Evolutionary conservation across 192 early-diverging fungal species (phyloP), one percentile per base, ranked within the genome.

Genomic region (Martensiomyces pterosporus): DNA sequence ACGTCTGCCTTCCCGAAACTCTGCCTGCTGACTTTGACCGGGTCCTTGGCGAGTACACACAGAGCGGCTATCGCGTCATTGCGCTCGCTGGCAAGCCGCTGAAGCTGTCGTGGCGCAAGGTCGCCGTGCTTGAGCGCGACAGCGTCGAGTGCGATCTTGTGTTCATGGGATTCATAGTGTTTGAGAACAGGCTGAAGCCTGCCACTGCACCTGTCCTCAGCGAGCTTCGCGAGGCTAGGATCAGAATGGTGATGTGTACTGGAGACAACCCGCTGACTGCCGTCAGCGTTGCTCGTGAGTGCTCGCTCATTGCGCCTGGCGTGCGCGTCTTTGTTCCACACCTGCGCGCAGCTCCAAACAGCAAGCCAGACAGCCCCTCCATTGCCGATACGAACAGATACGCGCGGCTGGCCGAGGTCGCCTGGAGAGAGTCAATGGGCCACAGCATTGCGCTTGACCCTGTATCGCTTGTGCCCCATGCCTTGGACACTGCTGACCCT

Each of bases 221-320:
- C 17, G 84, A 82, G n/a, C 75, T 99, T 13, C 63, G 79, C 32
- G 76, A 80, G 23, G 95, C 97, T 4, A 73, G 67, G 14, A 92
- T 99, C 43, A 79, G 93, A 13, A 84, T 86, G 62, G 77, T 97
- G 17, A 99, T 99, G 97, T 98, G 95, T 57, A 98, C 97, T 0
- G 92, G 93, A 22, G 97, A 99, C 53, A 99, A 97, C 68, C 81
- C 96, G 21, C 70, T 97, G 9, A 99, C 97, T 4, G 91, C 94
- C 5, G 82, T 98, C 22, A 92, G 89, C 37, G 94, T 99, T 2
- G 88, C 91, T 2, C 78, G 85, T 16, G 93, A 97, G 57, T 95
- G 94, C 60, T 84, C 82, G 6, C 75, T 99, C n/a, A 70, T 98
- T 17, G 78, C 80, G 34, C 69, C 72, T n/a, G 61, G 49, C 12